A percentile compares a stretch with the other conserved stretches of the same genome.
phyloP scores from a whole-genome alignment of 2,329 filamentous ascomycete species.

The Colletotrichum kahawae region DNA sequence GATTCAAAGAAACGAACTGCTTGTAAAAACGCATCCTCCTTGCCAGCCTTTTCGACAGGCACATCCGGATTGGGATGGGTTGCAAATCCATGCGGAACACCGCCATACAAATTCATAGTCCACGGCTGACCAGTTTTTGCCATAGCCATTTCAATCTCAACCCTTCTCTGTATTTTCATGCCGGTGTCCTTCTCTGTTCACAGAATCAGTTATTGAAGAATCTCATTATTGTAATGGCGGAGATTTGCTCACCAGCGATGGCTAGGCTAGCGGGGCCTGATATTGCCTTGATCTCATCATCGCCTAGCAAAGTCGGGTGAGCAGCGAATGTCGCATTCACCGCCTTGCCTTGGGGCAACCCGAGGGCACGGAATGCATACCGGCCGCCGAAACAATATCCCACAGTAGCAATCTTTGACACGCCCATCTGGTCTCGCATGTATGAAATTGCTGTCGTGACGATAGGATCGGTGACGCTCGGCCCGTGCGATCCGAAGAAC shows the following conservation, averaged over 20 bases:
- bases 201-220: neutral
- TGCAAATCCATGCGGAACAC: conserved; percentile 75
- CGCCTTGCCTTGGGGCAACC: conserved; percentile 44
- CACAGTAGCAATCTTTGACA: conserved; percentile 57
- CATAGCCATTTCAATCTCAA: neutral
- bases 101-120: conserved; percentile 59
- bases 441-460: conserved; percentile 49
- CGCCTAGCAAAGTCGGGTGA: conserved; percentile 66
- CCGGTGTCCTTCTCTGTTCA: conserved; percentile 59
- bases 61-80: conserved; percentile 65
- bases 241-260: conserved; percentile 54
- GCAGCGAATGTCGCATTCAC: conserved; percentile 66
- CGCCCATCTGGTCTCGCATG: conserved; percentile 49
- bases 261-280: conserved; percentile 64
- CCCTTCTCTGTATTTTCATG: conserved; percentile 60
- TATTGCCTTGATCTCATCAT: conserved; percentile 63
- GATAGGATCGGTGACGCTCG: conserved; percentile 48
- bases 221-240: neutral
- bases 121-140: neutral
- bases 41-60: conserved; percentile 66
- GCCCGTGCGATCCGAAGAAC: conserved; percentile 45
- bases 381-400: conserved; percentile 73
- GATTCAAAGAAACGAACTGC: conserved; percentile 77
- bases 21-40: conserved; percentile 80
- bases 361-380: conserved; percentile 57